Base-by-base conservation (phyloP, 768 basidiomycete species). In the Lanmaoa pseudosensibilis region DNA sequence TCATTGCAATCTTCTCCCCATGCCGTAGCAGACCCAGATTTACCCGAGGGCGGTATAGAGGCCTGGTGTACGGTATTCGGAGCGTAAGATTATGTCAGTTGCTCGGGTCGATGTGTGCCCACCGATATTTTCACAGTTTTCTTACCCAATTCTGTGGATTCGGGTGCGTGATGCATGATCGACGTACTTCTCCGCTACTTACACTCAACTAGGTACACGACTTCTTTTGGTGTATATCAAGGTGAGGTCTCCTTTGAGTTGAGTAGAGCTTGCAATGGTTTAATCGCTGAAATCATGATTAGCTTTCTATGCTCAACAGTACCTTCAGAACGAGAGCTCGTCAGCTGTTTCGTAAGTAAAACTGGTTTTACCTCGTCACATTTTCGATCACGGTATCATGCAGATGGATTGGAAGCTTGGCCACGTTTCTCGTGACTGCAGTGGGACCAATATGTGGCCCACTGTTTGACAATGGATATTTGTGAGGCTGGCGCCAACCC, bases 221-320 rank as follows among this genome's bases (percentile, higher is more conserved):
- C 1, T 38, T 19, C 69, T 6, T 70, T 69, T 34, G 69, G 69
- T 18, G 69, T 71, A 27, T 70, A 71, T 54, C 69, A 69, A 56
- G 62, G 67, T 65, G 32, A 1, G 32, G 0, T 39, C 19, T 46
- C 16, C 33, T 12, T 37, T 25, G 15, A 39, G 12, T 12, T 27
- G 1, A 32, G 2, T n/a, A n/a, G 27, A 3, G 8, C 7, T 34
- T 25, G 39, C 15, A 13, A 44, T 27, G 7, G 8, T 7, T 50
- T 37, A 46, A 57, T 44, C 13, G 1, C 1, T 19, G 12, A 3
- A 1, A 30, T 39, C 15, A 16, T 10, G 16, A 50, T 13, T n/a
- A 69, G 66, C 64, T 9, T 70, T 62, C 16, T 69, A 68, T 41
- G 39, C 59, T 12, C 45, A 63, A 44, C 53, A 62, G 0, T 64